Evolutionary conservation across 208 protist species (phyloP), one percentile per base, ranked within the genome.

Genomic region (Tritrichomonas musculus): DNA sequence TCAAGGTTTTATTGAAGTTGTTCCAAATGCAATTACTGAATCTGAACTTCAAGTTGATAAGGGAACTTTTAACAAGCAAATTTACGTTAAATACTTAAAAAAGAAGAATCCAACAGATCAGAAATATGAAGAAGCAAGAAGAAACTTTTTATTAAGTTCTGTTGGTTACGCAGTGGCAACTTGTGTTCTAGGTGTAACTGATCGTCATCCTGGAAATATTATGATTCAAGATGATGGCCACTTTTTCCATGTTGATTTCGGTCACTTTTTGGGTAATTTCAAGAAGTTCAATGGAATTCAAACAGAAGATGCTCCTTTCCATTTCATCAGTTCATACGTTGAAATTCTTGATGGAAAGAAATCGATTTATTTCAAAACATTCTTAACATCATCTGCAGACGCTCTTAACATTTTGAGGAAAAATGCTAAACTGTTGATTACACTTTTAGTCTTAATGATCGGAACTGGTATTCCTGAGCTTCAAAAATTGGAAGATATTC

Each of bases 231-330:
- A 94, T n/a, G 80, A 95, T 39, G 97, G 97, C 22, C 96, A 97
- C 92, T 94, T 96, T 73, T 95, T 96, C 69, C 97, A 98, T 95
- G 98, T 98, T 94, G 97, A 99, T 95, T 99, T 98, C 96, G 98
- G 97, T 47, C 98, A 98, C 94, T 98, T 98, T 93, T 93, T 98
- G 8, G 97, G 98, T 22, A 98, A 98, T 93, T 98, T 97, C 95
- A 98, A 99, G 96, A 97, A 94, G 0, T 98, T 98, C 92, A 97
- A 97, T 77, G 97, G 97, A 44, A 95, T 98, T 75, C 98, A 98
- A 94, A 93, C 97, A n/a, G 98, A 99, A 94, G 96, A 96, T 17
- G 96, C 96, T 0, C 97, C 97, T 27, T 98, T 98, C 93, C 96
- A 98, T 53, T 98, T 98, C 84, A 97, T 97, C 0, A 92, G 92